phyloP scores from a whole-genome alignment of 106 monocot genomes.

The Dendrobium nobile region DNA sequence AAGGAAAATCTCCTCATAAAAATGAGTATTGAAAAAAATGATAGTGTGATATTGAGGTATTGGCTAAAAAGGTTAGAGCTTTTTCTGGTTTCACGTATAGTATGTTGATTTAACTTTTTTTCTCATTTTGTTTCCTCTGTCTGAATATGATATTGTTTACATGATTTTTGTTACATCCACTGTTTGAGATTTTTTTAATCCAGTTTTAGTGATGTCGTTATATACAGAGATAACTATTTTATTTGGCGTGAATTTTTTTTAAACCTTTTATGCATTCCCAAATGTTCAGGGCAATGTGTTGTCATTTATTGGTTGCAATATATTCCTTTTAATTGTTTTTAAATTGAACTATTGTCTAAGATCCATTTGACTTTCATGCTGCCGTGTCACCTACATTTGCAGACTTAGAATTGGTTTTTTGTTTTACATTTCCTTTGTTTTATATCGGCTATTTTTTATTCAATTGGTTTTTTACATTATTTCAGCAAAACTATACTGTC shows the following conservation, averaged over 20 bases:
- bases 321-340: neutral
- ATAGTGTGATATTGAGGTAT: neutral
- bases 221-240: neutral
- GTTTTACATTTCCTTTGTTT: neutral
- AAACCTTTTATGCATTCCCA: neutral
- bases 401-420: conserved; percentile 5
- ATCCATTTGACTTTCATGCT: neutral
- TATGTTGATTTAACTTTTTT: neutral
- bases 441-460: neutral
- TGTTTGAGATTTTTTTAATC: neutral
- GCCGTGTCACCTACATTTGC: neutral
- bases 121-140: neutral
- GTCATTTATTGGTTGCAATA: neutral
- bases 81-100: neutral
- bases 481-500: conserved; percentile 3
- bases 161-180: neutral
- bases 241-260: neutral
- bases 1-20: neutral
- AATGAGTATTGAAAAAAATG: neutral
- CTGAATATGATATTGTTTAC: neutral
- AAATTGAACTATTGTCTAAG: neutral
- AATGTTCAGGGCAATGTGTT: neutral
- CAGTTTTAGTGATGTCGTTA: neutral
- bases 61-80: neutral
- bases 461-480: neutral